Evolutionary conservation across 305 asterid genomes (phyloP), one percentile per base, ranked within the genome.

Genomic region (Fraxinus dipetala): DNA sequence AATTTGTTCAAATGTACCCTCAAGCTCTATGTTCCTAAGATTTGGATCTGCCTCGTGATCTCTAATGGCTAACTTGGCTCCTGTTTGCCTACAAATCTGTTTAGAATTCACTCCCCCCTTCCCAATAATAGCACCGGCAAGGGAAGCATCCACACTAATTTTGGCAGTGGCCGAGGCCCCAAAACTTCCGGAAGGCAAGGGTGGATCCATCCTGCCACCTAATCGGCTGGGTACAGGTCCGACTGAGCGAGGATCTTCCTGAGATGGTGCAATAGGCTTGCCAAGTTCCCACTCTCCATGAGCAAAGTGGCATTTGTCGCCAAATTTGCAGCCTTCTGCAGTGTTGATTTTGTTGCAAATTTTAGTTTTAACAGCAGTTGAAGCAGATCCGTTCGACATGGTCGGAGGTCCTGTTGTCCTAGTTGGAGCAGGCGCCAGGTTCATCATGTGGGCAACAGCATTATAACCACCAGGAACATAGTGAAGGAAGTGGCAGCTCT

Each of bases 241-340:
- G 35, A 84, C 34, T 16, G 86, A 67, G 22, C 85, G 93, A 54
- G 90, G 95, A 72, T 92, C 94, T 16, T 93, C 95, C 5, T 90
- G 91, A 78, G 92, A 84, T 65, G 86, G 84, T 48, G 32, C 75
- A 5, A 93, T 84, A 54, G 93, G 89, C 86, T 81, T 93, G 11
- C 95, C 98, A 14, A 95, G 91, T 87, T 95, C 97, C 97, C 97
- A 93, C 76, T 95, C 98, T 7, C 98, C 98, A 43, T 95, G 98
- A 9, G 98, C 98, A 22, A 95, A 95, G 82, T 90, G 87, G 89
- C 98, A 95, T 82, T 91, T 91, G 85, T 95, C 92, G 1, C 97
- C 97, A 11, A 88, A 95, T 86, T 93, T 95, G 93, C 98, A 95
- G 38, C 98, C 98, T 81, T 92, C 98, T 4, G 96, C 94, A 7